Evolutionary conservation across 2,329 filamentous ascomycete species (phyloP).

Genomic region (Aspergillus aculeatus): DNA sequence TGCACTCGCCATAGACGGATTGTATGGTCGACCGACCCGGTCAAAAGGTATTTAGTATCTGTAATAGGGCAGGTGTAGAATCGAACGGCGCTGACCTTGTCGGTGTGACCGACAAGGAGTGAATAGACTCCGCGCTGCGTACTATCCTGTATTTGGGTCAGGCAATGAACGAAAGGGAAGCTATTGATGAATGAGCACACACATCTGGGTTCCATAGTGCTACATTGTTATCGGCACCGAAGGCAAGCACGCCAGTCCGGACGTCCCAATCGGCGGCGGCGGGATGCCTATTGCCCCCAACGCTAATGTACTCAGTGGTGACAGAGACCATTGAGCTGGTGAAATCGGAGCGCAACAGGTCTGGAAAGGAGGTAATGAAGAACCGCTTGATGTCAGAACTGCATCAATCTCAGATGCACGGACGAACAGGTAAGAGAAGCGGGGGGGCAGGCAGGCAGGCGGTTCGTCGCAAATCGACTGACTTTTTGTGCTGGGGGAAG

Average conservation of each 20-base stretch:
- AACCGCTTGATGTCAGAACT: not conserved
- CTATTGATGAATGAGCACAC: conserved; percentile 32
- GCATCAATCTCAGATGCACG: not conserved
- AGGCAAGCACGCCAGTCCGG: conserved; percentile 70
- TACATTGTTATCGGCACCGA: conserved; percentile 84
- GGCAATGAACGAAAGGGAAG: not conserved
- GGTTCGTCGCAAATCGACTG: conserved; percentile 6
- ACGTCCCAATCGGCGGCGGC: conserved; percentile 85
- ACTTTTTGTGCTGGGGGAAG: conserved; percentile 20
- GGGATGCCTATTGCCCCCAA: conserved; percentile 87
- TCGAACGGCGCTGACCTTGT: conserved; percentile 77
- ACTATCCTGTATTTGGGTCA: conserved; percentile 37
- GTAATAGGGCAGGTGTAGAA: conserved; percentile 63
- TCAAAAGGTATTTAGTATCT: conserved; percentile 62
- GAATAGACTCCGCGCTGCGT: conserved; percentile 58
- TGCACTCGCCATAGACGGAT: conserved; percentile 62
- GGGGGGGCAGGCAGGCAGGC: not conserved
- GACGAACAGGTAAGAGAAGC: not conserved
- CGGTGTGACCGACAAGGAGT: conserved; percentile 73
- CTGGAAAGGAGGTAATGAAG: not conserved
- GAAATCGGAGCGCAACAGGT: not conserved
- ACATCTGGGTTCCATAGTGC: conserved; percentile 83
- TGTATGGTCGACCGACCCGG: conserved; percentile 76
- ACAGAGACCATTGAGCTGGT: conserved; percentile 38
- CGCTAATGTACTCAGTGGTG: conserved; percentile 60